These are phyloP conservation scores for Phellopilus nigrolimitatus DNA, from an alignment of 1,284 basidiomycete genomes.

Conservation along the genomic window DNA sequence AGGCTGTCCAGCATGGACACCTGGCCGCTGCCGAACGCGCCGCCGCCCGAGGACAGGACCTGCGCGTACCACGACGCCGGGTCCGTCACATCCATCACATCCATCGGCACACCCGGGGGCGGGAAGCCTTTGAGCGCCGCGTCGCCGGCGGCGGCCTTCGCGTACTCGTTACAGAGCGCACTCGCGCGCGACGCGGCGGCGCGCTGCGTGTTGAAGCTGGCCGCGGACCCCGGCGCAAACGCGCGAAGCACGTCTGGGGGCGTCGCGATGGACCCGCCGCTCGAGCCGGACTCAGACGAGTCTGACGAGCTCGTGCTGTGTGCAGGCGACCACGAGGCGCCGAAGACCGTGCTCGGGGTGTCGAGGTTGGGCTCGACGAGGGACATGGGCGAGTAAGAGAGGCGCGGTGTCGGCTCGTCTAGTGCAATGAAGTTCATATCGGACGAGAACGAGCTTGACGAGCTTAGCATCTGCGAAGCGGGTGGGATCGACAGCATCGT, in stretches of 20 bases:
- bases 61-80: not conserved
- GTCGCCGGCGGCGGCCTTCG: not conserved
- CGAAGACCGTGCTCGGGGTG: constrained; percentile 6
- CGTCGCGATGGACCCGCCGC: constrained; percentile 1
- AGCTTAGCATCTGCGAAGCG: not conserved
- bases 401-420: constrained; percentile 9
- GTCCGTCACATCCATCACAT: too few species aligned
- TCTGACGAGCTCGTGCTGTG: constrained; percentile 1
- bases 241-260: not conserved
- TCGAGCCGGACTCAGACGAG: constrained; percentile 3
- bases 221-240: not conserved
- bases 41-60: not conserved
- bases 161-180: too few species aligned
- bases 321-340: constrained; percentile 6
- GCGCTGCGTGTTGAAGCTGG: not conserved
- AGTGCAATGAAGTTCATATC: not conserved
- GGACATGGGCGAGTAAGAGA: constrained; percentile 6
- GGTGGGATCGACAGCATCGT: not conserved
- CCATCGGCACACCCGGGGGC: not conserved
- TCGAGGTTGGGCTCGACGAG: constrained; percentile 8
- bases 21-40: not conserved
- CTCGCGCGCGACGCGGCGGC: not conserved
- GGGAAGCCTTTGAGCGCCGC: not conserved
- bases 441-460: too few species aligned
- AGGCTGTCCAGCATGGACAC: constrained; percentile 11